Base-by-base conservation (phyloP, 225 moss, liverwort and hornwort genomes). In the Rhytidiadelphus loreus region DNA sequence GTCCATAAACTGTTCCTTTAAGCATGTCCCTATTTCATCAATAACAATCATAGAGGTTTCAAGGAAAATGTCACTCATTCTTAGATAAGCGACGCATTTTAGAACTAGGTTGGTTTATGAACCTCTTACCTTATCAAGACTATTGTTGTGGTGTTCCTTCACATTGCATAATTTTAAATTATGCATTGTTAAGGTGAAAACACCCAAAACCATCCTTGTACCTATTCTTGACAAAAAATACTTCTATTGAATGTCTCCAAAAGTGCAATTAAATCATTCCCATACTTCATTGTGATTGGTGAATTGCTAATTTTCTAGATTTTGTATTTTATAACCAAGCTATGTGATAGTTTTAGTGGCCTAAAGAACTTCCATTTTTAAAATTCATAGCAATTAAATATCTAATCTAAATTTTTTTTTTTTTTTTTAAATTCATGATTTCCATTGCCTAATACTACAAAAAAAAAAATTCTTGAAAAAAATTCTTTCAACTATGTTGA, bases 151-250 rank as follows among this genome's bases (percentile, higher is more conserved):
- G 41, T 61, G 20, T 6, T 76, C 76, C 43, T 83, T 83, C 25
- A 56, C 41, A 32, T 68, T 14, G 20, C 13, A 2, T 56, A 44
- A 30, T 19, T 77, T 58, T 29, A 35, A 30, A 58, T 24, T n/a
- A 26, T 57, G 39, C 13, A 53, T 41, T 85, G 59, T 8, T 28
- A 15, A 8, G 8, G 24, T 70, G 5, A 24, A 41, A 15, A 25
- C 26, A 15, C 5, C 41, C 26, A 0, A 15, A 70, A 26, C 0
- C 0, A 0, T 26, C 2, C 0, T 0, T 70, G 2, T 43, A 25
- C 0, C 43, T 16, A 70, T 25, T 70, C 9, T 5, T 70, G 16
- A 41, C 26, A 8, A 41, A 8, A 26, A 3, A 26, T 9, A 39
- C 7, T 26, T n/a, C 16, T 43, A 41, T 26, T 26, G 15, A 70